Evolutionary conservation across 352 stramenopile species (phyloP).

Genomic region (Pseudoperonospora humuli): DNA sequence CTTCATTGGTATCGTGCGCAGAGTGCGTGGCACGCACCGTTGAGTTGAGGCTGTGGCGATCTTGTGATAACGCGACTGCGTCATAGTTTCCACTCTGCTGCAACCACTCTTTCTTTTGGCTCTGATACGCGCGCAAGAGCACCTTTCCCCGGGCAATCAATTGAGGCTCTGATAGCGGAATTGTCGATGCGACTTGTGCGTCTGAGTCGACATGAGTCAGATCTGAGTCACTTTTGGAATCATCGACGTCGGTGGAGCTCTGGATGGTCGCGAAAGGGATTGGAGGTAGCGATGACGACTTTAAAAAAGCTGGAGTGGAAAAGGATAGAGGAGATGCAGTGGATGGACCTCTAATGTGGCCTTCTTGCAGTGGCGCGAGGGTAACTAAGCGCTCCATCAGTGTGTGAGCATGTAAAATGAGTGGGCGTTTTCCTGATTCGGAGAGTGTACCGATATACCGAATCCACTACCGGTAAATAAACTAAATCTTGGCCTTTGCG

Average conservation of each 20-base stretch:
- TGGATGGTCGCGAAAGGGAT: conserved; percentile 21
- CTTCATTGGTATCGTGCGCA: background rate
- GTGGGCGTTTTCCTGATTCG: too few relatives aligned
- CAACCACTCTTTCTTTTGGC: conserved; percentile 29
- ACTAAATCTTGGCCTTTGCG: too few relatives aligned
- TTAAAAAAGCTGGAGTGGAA: conserved; percentile 1
- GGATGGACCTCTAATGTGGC: too few relatives aligned
- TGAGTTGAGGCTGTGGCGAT: background rate
- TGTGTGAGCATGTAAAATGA: too few relatives aligned
- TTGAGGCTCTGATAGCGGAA: conserved; percentile 20
- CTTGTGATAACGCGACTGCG: background rate
- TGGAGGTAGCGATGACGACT: background rate
- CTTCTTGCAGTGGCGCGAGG: too few relatives aligned
- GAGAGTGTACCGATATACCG: too few relatives aligned
- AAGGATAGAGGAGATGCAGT: conserved; percentile 10
- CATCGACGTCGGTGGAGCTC: conserved; percentile 7
- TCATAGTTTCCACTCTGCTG: conserved; percentile 7
- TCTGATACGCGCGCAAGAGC: conserved; percentile 41
- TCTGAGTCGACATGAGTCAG: conserved; percentile 8
- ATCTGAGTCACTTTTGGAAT: conserved; percentile 8
- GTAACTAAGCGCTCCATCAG: too few relatives aligned
- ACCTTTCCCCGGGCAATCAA: conserved; percentile 39
- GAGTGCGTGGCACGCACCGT: conserved; percentile 15
- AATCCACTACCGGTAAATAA: too few relatives aligned
- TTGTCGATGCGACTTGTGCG: background rate